A percentile compares a stretch with the other conserved stretches of the same genome.
Conservation (phyloP, 257 asterid species). For the Handroanthus guayacan region DNA sequence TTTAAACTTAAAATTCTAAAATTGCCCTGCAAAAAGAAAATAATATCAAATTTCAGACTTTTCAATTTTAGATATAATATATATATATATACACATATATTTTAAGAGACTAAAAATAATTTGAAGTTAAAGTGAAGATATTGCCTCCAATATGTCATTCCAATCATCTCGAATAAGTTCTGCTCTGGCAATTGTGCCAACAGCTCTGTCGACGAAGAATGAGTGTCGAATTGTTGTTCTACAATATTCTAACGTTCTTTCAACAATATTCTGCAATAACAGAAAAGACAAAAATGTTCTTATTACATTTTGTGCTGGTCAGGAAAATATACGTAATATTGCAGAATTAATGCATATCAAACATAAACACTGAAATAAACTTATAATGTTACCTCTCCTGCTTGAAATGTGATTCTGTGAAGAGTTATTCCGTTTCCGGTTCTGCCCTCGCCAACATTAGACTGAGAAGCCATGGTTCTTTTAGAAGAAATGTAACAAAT, state of each 20-base stretch:
- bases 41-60: no score
- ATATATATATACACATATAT: no score
- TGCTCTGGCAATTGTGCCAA: slow-evolving; percentile 47
- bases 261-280: slow-evolving; percentile 47
- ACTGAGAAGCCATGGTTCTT: not conserved
- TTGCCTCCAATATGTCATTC: no score
- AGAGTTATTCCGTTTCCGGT: slow-evolving; percentile 44
- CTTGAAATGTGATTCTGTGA: slow-evolving; percentile 16
- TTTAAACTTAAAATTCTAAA: slow-evolving; percentile 37
- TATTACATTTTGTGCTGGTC: not conserved
- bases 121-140: not conserved
- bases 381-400: slow-evolving; percentile 45
- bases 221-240: slow-evolving; percentile 43
- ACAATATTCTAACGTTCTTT: slow-evolving; percentile 45
- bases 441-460: not conserved
- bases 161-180: slow-evolving; percentile 20
- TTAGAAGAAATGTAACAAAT: not conserved
- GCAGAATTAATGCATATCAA: no score
- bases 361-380: no score
- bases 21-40: slow-evolving; percentile 34
- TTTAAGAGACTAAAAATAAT: not conserved
- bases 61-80: no score
- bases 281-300: not conserved
- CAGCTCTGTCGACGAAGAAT: slow-evolving; percentile 47
- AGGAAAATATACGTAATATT: not conserved